These are phyloP conservation scores for Ceratobasidium sp. DNA, from an alignment of 1,284 basidiomycete genomes.

Conservation along the genomic window DNA sequence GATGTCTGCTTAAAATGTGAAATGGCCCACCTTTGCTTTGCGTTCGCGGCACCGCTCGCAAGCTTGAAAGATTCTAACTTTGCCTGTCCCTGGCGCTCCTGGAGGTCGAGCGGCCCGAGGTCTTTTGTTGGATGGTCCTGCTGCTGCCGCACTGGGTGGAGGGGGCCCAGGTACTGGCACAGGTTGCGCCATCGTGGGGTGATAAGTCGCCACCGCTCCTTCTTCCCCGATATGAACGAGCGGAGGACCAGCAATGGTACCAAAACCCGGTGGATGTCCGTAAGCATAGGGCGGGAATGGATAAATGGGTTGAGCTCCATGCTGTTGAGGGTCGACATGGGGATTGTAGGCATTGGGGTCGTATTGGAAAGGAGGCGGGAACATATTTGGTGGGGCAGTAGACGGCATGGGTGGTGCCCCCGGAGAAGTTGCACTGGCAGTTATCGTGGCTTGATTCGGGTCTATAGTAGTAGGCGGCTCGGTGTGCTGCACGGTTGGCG, in stretches of 20 bases:
- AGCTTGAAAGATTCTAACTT: slow-evolving; percentile 35
- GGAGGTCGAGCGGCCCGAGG: slow-evolving; percentile 28
- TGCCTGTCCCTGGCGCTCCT: slow-evolving; percentile 27
- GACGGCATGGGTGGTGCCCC: slow-evolving; percentile 22
- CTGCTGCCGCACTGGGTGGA: background rate
- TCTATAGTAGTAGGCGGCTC: slow-evolving; percentile 41
- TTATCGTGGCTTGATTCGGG: slow-evolving; percentile 33
- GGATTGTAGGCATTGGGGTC: slow-evolving; percentile 42
- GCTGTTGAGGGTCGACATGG: slow-evolving; percentile 41
- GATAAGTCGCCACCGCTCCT: slow-evolving; percentile 26
- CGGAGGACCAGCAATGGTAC: slow-evolving; percentile 38
- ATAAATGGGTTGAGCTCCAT: slow-evolving; percentile 39
- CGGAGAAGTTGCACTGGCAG: background rate
- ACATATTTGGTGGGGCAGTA: slow-evolving; percentile 39
- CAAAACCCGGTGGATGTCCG: slow-evolving; percentile 27
- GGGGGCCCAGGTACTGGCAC: slow-evolving; percentile 14
- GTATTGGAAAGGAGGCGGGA: slow-evolving; percentile 37
- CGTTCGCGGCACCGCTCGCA: slow-evolving; percentile 43
- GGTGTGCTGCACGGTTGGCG: slow-evolving; percentile 4
- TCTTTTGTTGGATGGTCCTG: slow-evolving; percentile 6
- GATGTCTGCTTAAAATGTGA: background rate
- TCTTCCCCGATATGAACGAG: slow-evolving; percentile 42
- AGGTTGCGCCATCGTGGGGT: slow-evolving; percentile 23
- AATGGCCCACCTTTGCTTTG: slow-evolving; percentile 27
- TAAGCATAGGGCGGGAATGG: slow-evolving; percentile 41